Evolutionary conservation across 83 land plant genomes (phyloP).

Genomic region (Picea mariana): DNA sequence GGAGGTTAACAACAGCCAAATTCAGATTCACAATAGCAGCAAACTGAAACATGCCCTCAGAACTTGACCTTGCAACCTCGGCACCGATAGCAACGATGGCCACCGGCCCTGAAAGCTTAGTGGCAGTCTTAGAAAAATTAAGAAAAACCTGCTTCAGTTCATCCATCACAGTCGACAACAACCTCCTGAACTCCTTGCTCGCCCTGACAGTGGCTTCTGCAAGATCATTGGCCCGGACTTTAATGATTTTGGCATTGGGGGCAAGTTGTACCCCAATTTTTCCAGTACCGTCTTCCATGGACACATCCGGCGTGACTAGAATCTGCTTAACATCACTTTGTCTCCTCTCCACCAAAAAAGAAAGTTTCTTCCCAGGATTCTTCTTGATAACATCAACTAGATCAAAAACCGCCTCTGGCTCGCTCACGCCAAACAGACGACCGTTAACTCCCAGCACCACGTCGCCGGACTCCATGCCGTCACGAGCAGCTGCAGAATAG

Average conservation of each 20-base stretch:
- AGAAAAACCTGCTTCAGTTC: conserved; percentile 79
- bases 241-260: conserved; percentile 57
- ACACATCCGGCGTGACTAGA: conserved; percentile 66
- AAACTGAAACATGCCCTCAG: conserved; percentile 86
- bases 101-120: conserved; percentile 91
- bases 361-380: conserved; percentile 48
- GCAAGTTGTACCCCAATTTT: conserved; percentile 90
- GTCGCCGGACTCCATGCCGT: conserved; percentile 77
- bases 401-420: conserved; percentile 51
- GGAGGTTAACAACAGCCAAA: conserved; percentile 88
- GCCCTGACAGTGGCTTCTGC: conserved; percentile 57
- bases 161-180: conserved; percentile 57
- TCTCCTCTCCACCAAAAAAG: conserved; percentile 56
- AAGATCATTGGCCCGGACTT: conserved; percentile 51
- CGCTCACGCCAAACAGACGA: conserved; percentile 31
- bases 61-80: conserved; percentile 82
- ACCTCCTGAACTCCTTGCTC: conserved; percentile 66
- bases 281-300: conserved; percentile 73
- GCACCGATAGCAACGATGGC: conserved; percentile 98
- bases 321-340: conserved; percentile 17
- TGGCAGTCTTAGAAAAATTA: conserved; percentile 85
- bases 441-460: conserved; percentile 65
- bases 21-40: conserved; percentile 91
- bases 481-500: conserved; percentile 77
- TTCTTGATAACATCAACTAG: conserved; percentile 77